These are phyloP conservation scores for Mycena haematopus DNA, from an alignment of 768 basidiomycete species.

Conservation along the genomic window DNA sequence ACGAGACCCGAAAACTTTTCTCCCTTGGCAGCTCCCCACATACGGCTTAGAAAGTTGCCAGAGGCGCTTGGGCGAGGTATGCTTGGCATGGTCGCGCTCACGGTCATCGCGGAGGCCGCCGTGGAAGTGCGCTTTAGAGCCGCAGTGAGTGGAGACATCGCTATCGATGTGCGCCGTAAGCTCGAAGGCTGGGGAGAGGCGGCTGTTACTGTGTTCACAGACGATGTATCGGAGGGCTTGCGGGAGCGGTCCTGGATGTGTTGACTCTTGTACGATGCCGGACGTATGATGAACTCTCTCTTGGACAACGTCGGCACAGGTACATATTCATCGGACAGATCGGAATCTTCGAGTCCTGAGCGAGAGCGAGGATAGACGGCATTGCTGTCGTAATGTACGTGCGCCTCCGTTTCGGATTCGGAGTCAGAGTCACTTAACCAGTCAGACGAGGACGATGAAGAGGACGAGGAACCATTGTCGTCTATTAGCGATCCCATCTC, in stretches of 20 bases:
- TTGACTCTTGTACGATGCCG: conserved; percentile 47
- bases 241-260: conserved; percentile 41
- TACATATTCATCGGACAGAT: conserved; percentile 19
- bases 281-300: conserved; percentile 54
- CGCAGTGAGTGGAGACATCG: conserved; percentile 32
- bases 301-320: conserved; percentile 35
- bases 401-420: conserved; percentile 43
- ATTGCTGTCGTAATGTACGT: conserved; percentile 41
- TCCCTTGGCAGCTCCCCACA: conserved; percentile 71
- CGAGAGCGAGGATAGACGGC: conserved; percentile 33
- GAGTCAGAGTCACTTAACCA: conserved; percentile 61
- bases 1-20: conserved; percentile 29
- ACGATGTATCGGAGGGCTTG: conserved; percentile 59
- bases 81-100: conserved; percentile 48
- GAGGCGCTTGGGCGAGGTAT: conserved; percentile 41
- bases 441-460: conserved; percentile 58
- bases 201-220: conserved; percentile 53
- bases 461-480: conserved; percentile 60
- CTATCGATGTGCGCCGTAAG: conserved; percentile 25
- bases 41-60: conserved; percentile 69
- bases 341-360: conserved; percentile 26
- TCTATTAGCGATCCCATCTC: conserved; percentile 71
- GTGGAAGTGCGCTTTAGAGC: conserved; percentile 25
- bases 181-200: conserved; percentile 32
- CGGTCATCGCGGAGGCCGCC: conserved; percentile 19